A percentile compares a stretch with the other conserved stretches of the same genome.
These are phyloP conservation scores for Boletus rex-veris DNA, from an alignment of 768 basidiomycete genomes.

Conservation along the genomic window DNA sequence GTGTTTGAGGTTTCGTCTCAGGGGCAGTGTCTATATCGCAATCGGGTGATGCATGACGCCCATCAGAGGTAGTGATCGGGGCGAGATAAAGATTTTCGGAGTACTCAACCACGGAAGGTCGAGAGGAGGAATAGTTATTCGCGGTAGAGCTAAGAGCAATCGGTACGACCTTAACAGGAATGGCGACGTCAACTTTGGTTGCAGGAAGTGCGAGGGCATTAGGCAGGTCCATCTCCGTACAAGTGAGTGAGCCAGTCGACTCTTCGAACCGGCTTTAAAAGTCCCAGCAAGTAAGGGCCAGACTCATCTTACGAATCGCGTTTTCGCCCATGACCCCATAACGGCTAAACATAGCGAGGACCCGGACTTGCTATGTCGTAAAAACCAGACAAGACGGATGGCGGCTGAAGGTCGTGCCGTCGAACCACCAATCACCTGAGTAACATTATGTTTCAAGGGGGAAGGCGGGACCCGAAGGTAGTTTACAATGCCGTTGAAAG, in stretches of 20 bases:
- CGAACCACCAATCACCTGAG: not conserved
- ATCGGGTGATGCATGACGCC: not conserved
- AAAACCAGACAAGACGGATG: not conserved
- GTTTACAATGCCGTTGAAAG: not conserved
- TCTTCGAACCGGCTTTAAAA: not conserved
- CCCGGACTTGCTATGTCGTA: not conserved
- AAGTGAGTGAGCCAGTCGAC: not conserved
- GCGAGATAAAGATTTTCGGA: not conserved
- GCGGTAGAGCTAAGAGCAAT: constrained; percentile 1
- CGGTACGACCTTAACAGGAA: not conserved
- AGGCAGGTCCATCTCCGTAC: not conserved
- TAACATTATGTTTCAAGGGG: not conserved
- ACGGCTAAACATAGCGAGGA: not conserved
- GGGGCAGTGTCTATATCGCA: not conserved
- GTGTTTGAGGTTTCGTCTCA: constrained; percentile 2
- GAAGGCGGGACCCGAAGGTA: not conserved
- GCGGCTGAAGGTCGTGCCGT: not conserved
- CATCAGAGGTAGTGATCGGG: not conserved
- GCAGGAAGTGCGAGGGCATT: not conserved
- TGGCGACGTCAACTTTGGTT: not conserved
- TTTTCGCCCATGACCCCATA: not conserved
- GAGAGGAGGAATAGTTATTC: constrained; percentile 1
- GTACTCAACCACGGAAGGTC: constrained; percentile 1
- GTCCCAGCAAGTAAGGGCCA: not conserved
- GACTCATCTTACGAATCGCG: not conserved